phyloP scores from a whole-genome alignment of 148 eudicot genomes.

The Silene latifolia region DNA sequence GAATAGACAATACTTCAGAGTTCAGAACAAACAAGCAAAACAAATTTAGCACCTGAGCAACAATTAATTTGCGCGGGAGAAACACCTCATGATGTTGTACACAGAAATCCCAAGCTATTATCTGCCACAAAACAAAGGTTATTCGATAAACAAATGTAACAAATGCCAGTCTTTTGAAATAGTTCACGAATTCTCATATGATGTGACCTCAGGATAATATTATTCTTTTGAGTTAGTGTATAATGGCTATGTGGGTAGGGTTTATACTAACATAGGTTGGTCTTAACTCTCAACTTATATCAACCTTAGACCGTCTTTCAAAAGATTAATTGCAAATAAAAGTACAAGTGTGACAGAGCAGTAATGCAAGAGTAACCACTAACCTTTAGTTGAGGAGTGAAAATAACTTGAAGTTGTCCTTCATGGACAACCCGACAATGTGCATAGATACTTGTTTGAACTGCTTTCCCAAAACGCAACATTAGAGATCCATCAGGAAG shows the following conservation, averaged over 20 bases:
- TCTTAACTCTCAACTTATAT: too few relatives aligned
- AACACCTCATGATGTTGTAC: conserved; percentile 49
- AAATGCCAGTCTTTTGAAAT: neutral
- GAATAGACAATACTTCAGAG: neutral
- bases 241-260: too few relatives aligned
- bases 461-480: conserved; percentile 49
- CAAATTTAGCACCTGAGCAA: conserved; percentile 46
- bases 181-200: too few relatives aligned
- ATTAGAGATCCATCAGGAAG: conserved; percentile 41
- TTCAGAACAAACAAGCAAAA: neutral
- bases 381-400: conserved; percentile 57
- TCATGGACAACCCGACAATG: conserved; percentile 56
- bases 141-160: neutral
- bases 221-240: too few relatives aligned
- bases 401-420: conserved; percentile 60
- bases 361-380: neutral
- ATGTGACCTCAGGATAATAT: too few relatives aligned
- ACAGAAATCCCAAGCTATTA: conserved; percentile 69
- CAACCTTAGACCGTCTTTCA: too few relatives aligned
- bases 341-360: neutral
- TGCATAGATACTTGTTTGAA: conserved; percentile 51
- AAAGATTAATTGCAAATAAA: too few relatives aligned
- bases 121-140: conserved; percentile 29
- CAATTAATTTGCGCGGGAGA: conserved; percentile 37
- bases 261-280: too few relatives aligned